Conservation (phyloP, 192 early-diverging fungal species). For the Rhizoclosmatium sp. region DNA sequence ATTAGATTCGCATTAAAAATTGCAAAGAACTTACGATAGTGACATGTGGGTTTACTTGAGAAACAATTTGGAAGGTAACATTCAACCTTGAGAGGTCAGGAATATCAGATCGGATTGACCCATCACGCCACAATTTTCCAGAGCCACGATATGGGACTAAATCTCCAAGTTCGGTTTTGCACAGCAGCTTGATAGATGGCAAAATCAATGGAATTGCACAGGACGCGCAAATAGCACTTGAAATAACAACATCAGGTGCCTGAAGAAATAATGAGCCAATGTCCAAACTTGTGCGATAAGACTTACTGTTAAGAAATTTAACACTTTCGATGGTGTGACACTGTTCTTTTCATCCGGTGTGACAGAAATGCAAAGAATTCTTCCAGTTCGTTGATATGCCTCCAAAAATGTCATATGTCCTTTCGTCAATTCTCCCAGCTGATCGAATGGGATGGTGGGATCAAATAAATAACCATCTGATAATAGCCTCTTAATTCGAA, state of each 20-base stretch:
- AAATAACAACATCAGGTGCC: conserved; percentile 78
- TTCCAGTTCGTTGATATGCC: conserved; percentile 87
- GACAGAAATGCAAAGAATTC: conserved; percentile 86
- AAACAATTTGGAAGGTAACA: conserved; percentile 37
- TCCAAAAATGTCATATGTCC: conserved; percentile 86
- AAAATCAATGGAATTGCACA: conserved; percentile 86
- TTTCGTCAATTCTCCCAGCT: conserved; percentile 40
- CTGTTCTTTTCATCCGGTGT: conserved; percentile 76
- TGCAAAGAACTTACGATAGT: conserved; percentile 23
- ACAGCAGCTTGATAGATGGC: conserved; percentile 81
- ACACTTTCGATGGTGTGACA: conserved; percentile 69
- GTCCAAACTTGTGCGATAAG: neutral
- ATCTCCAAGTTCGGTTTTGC: conserved; percentile 68
- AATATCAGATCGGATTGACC: conserved; percentile 76
- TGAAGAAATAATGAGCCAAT: neutral
- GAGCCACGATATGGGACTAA: conserved; percentile 76
- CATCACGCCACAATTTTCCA: conserved; percentile 85
- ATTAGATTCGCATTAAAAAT: neutral
- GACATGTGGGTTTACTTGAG: conserved; percentile 84
- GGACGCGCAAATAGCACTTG: conserved; percentile 87
- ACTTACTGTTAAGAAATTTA: conserved; percentile 89
- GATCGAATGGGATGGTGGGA: conserved; percentile 39
- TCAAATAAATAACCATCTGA: conserved; percentile 51
- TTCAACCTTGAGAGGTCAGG: conserved; percentile 63
- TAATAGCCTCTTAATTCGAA: conserved; percentile 40